These are phyloP conservation scores for Raddia distichophylla DNA, from an alignment of 176 grass and related monocot species.

Conservation along the genomic window DNA sequence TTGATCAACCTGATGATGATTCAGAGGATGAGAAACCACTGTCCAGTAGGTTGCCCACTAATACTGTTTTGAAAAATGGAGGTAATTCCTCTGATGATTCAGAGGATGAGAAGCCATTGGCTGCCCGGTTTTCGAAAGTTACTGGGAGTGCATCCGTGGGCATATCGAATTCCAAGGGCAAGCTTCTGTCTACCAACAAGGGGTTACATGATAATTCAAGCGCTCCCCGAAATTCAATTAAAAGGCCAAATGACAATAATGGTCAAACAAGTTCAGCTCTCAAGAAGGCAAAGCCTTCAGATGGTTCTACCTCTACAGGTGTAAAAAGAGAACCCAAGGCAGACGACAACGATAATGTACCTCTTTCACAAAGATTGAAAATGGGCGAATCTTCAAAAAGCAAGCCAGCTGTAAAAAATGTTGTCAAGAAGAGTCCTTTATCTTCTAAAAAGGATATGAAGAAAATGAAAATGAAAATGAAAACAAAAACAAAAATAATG, in stretches of 20 bases:
- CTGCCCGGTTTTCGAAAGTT: slow-evolving; percentile 58
- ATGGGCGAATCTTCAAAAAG: slow-evolving; percentile 63
- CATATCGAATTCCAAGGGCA: slow-evolving; percentile 44
- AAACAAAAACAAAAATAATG: slow-evolving; percentile 51
- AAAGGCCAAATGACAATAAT: slow-evolving; percentile 59
- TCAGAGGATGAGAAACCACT: slow-evolving; percentile 71
- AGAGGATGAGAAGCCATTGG: slow-evolving; percentile 85
- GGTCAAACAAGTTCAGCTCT: slow-evolving; percentile 51
- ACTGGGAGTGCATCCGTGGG: slow-evolving; percentile 29
- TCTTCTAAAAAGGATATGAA: slow-evolving; percentile 62
- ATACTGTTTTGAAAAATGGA: slow-evolving; percentile 29
- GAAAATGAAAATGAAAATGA: slow-evolving; percentile 71
- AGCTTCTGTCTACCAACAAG: slow-evolving; percentile 48
- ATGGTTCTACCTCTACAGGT: slow-evolving; percentile 31
- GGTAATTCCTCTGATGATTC: slow-evolving; percentile 75
- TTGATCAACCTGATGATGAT: slow-evolving; percentile 51
- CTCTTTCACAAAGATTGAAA: slow-evolving; percentile 65
- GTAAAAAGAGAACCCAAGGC: slow-evolving; percentile 50
- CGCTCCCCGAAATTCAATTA: slow-evolving; percentile 52
- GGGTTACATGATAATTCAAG: slow-evolving; percentile 23
- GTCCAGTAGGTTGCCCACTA: slow-evolving; percentile 43
- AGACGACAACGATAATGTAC: slow-evolving; percentile 56
- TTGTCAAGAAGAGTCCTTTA: slow-evolving; percentile 58
- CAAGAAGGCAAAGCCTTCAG: slow-evolving; percentile 68
- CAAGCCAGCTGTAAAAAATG: slow-evolving; percentile 49